Conservation (phyloP, 2,329 filamentous ascomycete genomes). For the Colletotrichum tamarilloi region DNA sequence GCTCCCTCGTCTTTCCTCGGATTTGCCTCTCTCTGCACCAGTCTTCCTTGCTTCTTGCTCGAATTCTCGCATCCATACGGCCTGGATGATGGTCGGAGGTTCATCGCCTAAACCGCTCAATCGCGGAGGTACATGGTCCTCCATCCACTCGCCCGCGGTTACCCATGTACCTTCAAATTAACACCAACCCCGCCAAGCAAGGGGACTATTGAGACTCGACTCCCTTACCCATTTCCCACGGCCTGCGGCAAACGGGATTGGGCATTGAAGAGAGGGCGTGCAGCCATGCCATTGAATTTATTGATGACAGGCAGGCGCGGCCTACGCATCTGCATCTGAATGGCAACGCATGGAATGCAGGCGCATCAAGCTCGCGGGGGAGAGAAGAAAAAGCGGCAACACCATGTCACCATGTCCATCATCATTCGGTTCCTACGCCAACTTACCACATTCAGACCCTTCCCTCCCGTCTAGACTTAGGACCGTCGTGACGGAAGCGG, state of each 20-base stretch:
- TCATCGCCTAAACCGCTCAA: conserved; percentile 22
- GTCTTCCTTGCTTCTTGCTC: conserved; percentile 12
- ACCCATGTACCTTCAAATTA: not conserved
- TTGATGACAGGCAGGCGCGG: conserved; percentile 10
- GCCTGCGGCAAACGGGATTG: not conserved
- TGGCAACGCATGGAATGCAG: conserved; percentile 13
- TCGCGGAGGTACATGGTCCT: not conserved
- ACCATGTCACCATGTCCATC: not conserved
- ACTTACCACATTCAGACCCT: not conserved
- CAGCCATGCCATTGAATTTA: not conserved
- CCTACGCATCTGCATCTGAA: conserved; percentile 8
- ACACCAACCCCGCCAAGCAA: conserved; percentile 11
- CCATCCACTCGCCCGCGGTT: conserved; percentile 10
- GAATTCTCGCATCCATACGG: not conserved
- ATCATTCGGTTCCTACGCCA: not conserved
- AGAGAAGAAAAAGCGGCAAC: not conserved
- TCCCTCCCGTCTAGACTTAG: not conserved
- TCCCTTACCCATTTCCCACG: not conserved
- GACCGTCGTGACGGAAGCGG: conserved; percentile 8
- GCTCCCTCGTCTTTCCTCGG: conserved; percentile 5
- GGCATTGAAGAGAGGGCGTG: not conserved
- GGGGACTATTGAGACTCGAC: not conserved
- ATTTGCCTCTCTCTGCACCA: conserved; percentile 26
- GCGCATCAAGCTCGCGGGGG: conserved; percentile 1
- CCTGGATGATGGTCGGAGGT: not conserved